A percentile compares a stretch with the other conserved stretches of the same genome.
Evolutionary conservation across 139 green algal species (phyloP).

Genomic region (Chloropicon primus): DNA sequence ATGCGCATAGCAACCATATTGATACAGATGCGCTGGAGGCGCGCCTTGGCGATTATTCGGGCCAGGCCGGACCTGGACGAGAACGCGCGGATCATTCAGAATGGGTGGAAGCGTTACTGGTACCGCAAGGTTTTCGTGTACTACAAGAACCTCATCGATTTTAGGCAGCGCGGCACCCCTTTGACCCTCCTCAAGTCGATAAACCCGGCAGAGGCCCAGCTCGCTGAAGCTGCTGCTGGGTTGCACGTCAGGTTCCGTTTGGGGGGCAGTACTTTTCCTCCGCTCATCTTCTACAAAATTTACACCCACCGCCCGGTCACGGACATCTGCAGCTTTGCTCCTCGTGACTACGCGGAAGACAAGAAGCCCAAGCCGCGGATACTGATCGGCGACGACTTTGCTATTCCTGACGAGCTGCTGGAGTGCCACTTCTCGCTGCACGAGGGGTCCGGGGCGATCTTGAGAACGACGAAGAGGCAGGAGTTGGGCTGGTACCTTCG

Average conservation of each 20-base stretch:
- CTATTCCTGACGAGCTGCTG: neutral
- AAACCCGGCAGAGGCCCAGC: constrained; percentile 31
- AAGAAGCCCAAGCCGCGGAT: neutral
- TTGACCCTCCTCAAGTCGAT: constrained; percentile 2
- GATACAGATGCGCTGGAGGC: neutral
- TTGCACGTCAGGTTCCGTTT: constrained; percentile 62
- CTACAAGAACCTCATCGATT: constrained; percentile 42
- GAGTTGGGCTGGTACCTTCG: constrained; percentile 4
- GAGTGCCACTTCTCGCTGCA: neutral
- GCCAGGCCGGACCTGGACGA: constrained; percentile 1
- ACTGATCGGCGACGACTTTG: neutral
- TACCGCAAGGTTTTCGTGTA: constrained; percentile 30
- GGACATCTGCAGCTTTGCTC: constrained; percentile 21
- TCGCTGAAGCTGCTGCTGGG: constrained; percentile 50
- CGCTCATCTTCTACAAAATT: constrained; percentile 69
- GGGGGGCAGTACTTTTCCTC: constrained; percentile 49
- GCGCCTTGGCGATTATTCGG: neutral
- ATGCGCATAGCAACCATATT: neutral
- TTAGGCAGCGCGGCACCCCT: constrained; percentile 19
- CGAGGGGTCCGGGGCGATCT: neutral
- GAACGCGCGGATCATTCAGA: constrained; percentile 1
- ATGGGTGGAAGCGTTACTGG: constrained; percentile 1
- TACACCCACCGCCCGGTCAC: constrained; percentile 52
- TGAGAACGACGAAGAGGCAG: neutral
- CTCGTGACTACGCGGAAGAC: constrained; percentile 21